Evolutionary conservation across 352 stramenopile genomes (phyloP), one percentile per base, ranked within the genome.

Genomic region (Phytophthora kernoviae): DNA sequence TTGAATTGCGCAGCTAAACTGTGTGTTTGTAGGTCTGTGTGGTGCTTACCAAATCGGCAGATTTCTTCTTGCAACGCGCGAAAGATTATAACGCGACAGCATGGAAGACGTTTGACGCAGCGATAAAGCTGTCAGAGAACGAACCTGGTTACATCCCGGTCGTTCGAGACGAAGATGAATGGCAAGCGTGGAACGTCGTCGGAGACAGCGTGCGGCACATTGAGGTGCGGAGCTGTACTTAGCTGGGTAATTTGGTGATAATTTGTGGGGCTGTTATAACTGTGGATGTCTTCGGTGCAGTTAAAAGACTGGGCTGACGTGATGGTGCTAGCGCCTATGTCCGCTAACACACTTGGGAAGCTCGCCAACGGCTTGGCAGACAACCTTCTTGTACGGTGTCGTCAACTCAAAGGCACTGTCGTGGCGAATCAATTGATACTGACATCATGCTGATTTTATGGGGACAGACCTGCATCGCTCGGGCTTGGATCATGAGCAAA

Each of bases 251-350:
- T 41, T 41, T 9, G 12, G 14, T 18, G 12, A 15, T 18, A 15
- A 21, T 62, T 40, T 18, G 12, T 52, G 34, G 14, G 37, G 14
- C 11, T 45, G 15, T 5, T 22, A 57, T 54, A 9, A 48, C 22
- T 33, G 7, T 47, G 30, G 30, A 7, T 48, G 15, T 15, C 22
- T n/a, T 41, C 34, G 11, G 9, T 66, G n/a, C 50, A 96, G 87
- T 61, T 98, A 17, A 93, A 98, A 55, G 93, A 98, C 72, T 98
- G 96, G 96, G 95, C 95, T 0, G 96, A 99, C 58, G 65, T 97
- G 42, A 73, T 97, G 49, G 33, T 99, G 2, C 61, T 96, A 22
- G 81, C 89, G 2, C 93, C 93, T 2, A 77, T 97, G 40, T 98
- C 91, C 0, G 93, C 93, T 3, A 98, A 98, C 48, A 96, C 90